These are phyloP conservation scores for Mediolabrus comicus DNA, from an alignment of 108 stramenopile species.

Conservation along the genomic window DNA sequence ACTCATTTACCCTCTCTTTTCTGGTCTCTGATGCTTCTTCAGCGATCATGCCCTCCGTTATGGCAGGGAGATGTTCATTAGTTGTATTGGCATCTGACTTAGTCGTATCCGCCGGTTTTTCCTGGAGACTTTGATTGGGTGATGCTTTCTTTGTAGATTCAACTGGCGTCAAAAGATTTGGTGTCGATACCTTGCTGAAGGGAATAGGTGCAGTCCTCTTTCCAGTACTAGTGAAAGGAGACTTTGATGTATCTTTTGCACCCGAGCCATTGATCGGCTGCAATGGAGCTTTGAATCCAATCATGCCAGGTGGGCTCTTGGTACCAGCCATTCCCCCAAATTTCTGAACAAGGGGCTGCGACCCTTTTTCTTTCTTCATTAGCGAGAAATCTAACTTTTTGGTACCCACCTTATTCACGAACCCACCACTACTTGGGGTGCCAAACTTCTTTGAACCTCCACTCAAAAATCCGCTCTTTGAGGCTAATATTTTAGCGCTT, in stretches of 20 bases:
- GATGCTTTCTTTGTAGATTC: too few relatives aligned
- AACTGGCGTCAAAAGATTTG: not conserved
- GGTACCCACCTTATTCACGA: not conserved
- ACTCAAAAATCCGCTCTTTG: not conserved
- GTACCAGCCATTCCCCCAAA: not conserved
- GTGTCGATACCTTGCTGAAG: not conserved
- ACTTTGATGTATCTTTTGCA: not conserved
- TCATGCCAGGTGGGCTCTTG: not conserved
- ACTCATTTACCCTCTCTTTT: too few relatives aligned
- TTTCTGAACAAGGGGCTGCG: not conserved
- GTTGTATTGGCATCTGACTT: too few relatives aligned
- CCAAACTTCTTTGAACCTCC: not conserved
- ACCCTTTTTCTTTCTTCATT: not conserved
- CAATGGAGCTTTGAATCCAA: not conserved
- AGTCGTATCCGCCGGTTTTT: not conserved
- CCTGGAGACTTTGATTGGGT: not conserved
- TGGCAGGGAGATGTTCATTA: too few relatives aligned
- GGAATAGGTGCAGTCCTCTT: not conserved
- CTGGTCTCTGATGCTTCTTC: too few relatives aligned
- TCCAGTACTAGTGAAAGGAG: not conserved
- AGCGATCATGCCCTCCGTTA: too few relatives aligned
- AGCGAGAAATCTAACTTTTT: not conserved
- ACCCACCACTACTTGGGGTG: not conserved
- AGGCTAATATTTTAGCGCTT: not conserved
- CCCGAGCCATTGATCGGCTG: not conserved